These are phyloP conservation scores for Penicillium sp. DNA, from an alignment of 2,329 filamentous ascomycete species.

Conservation along the genomic window DNA sequence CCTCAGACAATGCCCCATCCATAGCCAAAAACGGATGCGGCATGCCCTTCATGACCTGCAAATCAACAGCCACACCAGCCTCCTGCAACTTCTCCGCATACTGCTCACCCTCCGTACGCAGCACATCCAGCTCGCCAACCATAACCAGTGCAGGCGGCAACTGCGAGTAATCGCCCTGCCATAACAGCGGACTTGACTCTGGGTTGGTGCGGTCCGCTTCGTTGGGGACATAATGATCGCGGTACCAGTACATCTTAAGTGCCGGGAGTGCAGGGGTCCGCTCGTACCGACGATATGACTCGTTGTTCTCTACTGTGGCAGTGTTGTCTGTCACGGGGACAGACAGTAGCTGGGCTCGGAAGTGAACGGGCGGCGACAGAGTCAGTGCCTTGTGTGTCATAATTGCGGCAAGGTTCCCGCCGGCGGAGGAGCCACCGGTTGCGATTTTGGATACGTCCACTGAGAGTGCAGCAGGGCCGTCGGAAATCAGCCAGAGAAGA, in stretches of 20 bases:
- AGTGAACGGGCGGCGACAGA: conserved; percentile 38
- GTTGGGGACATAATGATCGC: conserved; percentile 56
- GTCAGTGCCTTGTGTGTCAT: conserved; percentile 52
- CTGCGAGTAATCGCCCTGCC: conserved; percentile 48
- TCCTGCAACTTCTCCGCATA: conserved; percentile 50
- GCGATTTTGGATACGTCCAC: conserved; percentile 48
- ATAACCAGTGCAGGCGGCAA: conserved; percentile 54
- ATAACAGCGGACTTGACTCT: conserved; percentile 56
- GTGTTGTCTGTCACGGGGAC: conserved; percentile 61
- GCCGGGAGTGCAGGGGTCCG: conserved; percentile 53
- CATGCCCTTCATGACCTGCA: conserved; percentile 54
- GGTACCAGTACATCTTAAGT: conserved; percentile 60
- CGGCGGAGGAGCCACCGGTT: conserved; percentile 53
- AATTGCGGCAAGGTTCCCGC: conserved; percentile 52
- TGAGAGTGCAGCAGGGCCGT: conserved; percentile 35
- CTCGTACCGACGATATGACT: conserved; percentile 52
- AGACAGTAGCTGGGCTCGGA: conserved; percentile 53
- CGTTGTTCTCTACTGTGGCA: conserved; percentile 44
- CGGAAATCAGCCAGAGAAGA: conserved; percentile 48
- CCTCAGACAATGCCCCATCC: conserved; percentile 55
- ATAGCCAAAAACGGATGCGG: conserved; percentile 60
- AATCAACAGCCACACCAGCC: conserved; percentile 48
- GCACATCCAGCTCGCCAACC: conserved; percentile 56
- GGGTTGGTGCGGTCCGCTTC: conserved; percentile 46
- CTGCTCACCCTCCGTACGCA: conserved; percentile 53